These are phyloP conservation scores for Obelidium mucronatum DNA, from an alignment of 192 early-diverging fungal genomes.

Conservation along the genomic window DNA sequence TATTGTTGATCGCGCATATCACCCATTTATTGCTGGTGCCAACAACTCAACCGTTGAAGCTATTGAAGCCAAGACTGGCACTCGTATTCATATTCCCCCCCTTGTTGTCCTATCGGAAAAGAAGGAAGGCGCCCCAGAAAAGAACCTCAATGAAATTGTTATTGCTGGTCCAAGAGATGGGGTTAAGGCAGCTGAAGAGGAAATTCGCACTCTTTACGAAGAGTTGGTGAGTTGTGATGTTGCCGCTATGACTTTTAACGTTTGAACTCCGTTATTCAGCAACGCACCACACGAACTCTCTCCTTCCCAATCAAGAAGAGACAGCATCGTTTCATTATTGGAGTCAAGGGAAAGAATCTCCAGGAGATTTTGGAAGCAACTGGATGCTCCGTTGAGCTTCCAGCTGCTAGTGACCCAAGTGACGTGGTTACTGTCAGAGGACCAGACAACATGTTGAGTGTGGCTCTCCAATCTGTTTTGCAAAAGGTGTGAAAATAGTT, in stretches of 20 bases:
- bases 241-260: no score
- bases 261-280: slow-evolving; percentile 34
- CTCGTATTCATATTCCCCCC: slow-evolving; percentile 83
- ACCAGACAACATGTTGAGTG: slow-evolving; percentile 67
- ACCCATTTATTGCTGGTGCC: slow-evolving; percentile 86
- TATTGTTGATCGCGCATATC: slow-evolving; percentile 73
- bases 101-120: slow-evolving; percentile 46
- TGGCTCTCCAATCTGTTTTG: slow-evolving; percentile 81
- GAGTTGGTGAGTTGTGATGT: slow-evolving; percentile 58
- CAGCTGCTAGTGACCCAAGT: slow-evolving; percentile 69
- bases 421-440: slow-evolving; percentile 86
- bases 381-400: slow-evolving; percentile 88
- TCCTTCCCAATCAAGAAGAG: slow-evolving; percentile 83
- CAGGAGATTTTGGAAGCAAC: slow-evolving; percentile 86
- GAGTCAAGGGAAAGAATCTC: slow-evolving; percentile 77
- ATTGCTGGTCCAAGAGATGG: slow-evolving; percentile 81
- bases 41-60: slow-evolving; percentile 66
- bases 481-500: slow-evolving; percentile 61
- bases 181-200: slow-evolving; percentile 69
- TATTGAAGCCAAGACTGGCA: slow-evolving; percentile 67
- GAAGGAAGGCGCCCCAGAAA: slow-evolving; percentile 30
- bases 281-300: slow-evolving; percentile 69
- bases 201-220: slow-evolving; percentile 63
- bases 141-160: slow-evolving; percentile 67
- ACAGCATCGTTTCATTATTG: slow-evolving; percentile 92